Percentiles rank a stretch among this genome's conserved stretches.
phyloP scores from a whole-genome alignment of 2,329 filamentous ascomycete species.

The Blastomyces emzantsi region DNA sequence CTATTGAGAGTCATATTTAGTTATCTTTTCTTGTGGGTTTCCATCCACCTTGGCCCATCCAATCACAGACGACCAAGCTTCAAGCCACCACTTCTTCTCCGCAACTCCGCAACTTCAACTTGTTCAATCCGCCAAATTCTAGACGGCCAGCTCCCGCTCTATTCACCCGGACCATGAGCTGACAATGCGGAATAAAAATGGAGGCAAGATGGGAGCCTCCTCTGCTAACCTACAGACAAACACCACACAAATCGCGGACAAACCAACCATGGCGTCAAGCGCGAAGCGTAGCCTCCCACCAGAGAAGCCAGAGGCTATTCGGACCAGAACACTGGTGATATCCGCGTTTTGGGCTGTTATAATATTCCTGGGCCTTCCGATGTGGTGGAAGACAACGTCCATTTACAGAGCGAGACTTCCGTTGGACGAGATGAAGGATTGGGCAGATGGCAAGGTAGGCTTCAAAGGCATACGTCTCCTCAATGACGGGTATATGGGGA shows the following conservation, averaged over 20 bases:
- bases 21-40: background rate
- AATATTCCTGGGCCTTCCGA: slow-evolving; percentile 70
- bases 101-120: slow-evolving; percentile 6
- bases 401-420: slow-evolving; percentile 84
- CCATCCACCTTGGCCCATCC: background rate
- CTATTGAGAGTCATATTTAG: background rate
- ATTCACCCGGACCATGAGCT: slow-evolving; percentile 11
- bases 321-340: slow-evolving; percentile 64
- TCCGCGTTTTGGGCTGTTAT: slow-evolving; percentile 87
- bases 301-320: slow-evolving; percentile 61
- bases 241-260: background rate
- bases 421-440: slow-evolving; percentile 74
- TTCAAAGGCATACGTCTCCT: background rate
- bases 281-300: slow-evolving; percentile 52
- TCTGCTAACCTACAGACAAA: slow-evolving; percentile 6
- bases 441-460: slow-evolving; percentile 78
- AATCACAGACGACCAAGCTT: slow-evolving; percentile 1
- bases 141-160: background rate
- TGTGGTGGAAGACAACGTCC: slow-evolving; percentile 93
- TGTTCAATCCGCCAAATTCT: background rate
- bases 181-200: slow-evolving; percentile 14
- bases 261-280: slow-evolving; percentile 1
- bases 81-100: slow-evolving; percentile 8
- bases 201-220: slow-evolving; percentile 8
- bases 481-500: background rate